phyloP scores from a whole-genome alignment of 371 early-diverging fungal genomes.

The Mortierella sp. region DNA sequence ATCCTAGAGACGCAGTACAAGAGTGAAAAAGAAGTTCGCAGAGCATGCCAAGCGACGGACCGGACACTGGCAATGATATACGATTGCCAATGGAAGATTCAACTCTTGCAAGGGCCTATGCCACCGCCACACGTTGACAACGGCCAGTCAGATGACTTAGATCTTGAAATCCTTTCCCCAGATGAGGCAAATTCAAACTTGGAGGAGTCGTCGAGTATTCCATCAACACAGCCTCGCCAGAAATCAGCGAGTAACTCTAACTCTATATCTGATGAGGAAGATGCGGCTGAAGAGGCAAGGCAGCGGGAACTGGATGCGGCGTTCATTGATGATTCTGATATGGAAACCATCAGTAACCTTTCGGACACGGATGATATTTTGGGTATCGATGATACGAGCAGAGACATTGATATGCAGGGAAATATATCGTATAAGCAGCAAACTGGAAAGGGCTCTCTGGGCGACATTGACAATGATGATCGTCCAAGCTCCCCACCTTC shows the following conservation, averaged over 20 bases:
- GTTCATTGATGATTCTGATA: conserved; percentile 46
- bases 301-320: conserved; percentile 20
- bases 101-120: conserved; percentile 32
- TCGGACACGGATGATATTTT: conserved; percentile 14
- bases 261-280: neutral
- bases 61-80: conserved; percentile 42
- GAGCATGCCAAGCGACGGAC: conserved; percentile 49
- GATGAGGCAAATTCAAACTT: neutral
- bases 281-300: conserved; percentile 21
- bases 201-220: neutral
- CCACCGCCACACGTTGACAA: conserved; percentile 1
- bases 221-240: neutral
- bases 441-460: neutral
- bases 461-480: neutral
- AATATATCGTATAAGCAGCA: neutral
- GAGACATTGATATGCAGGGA: neutral
- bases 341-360: neutral
- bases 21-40: conserved; percentile 14
- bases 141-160: neutral
- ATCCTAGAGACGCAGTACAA: conserved; percentile 43
- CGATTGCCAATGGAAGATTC: conserved; percentile 46
- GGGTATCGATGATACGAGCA: neutral
- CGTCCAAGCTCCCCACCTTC: conserved; percentile 2
- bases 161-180: neutral
- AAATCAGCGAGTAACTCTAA: neutral